Percentiles rank a stretch among this genome's conserved stretches.
Evolutionary conservation across 2,329 filamentous ascomycete species (phyloP).

Genomic region (Cladosporium sp.): DNA sequence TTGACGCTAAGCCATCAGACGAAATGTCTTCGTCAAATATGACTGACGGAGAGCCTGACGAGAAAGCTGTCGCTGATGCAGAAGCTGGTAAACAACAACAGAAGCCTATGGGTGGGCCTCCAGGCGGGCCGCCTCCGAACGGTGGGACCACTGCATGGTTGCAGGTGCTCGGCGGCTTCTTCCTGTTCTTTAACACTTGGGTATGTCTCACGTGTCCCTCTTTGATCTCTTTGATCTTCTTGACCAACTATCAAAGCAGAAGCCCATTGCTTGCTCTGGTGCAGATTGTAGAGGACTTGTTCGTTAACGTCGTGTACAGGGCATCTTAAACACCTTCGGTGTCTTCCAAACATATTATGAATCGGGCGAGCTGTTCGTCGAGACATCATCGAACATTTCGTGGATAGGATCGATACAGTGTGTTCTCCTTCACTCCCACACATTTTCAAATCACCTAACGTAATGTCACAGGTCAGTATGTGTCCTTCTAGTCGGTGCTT

Average conservation of each 20-base stretch:
- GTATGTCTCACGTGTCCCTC: constrained; percentile 13
- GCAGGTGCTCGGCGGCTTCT: constrained; percentile 44
- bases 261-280: too few species aligned
- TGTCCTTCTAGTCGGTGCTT: constrained; percentile 42
- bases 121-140: constrained; percentile 34
- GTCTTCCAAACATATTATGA: constrained; percentile 48
- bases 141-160: constrained; percentile 45
- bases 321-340: constrained; percentile 42
- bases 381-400: constrained; percentile 41
- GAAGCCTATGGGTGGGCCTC: constrained; percentile 13
- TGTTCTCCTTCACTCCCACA: not conserved
- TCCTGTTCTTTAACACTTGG: constrained; percentile 48
- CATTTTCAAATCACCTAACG: not conserved
- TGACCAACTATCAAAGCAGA: not conserved
- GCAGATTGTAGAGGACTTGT: not conserved
- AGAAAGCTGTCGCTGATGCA: constrained; percentile 3
- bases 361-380: constrained; percentile 34
- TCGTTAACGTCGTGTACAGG: constrained; percentile 8
- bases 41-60: not conserved
- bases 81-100: constrained; percentile 3
- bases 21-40: constrained; percentile 5
- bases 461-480: constrained; percentile 32
- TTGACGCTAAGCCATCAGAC: not conserved
- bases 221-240: not conserved
- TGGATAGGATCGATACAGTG: constrained; percentile 49